Evolutionary conservation across 805 yeast species (phyloP), one percentile per base, ranked within the genome.

Genomic region (Geotrichum ghanense): DNA sequence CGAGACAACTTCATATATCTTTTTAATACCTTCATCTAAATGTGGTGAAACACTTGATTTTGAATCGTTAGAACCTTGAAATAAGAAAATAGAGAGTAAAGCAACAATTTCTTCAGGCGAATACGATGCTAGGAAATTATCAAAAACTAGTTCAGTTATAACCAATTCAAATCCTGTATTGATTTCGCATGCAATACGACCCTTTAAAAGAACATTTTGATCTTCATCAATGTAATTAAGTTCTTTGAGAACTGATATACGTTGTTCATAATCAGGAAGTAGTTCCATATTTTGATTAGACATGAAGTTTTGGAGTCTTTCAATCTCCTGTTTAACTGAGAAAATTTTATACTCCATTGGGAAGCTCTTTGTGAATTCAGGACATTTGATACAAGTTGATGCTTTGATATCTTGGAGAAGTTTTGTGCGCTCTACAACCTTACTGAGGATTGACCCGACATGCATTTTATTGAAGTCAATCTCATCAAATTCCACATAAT

Each of bases 61-160:
- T 16, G 72, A 78, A 31, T 75, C 78, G 24, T 77, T 74, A 31
- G 75, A 78, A 1, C 97, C 97, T 58, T 92, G 97, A 59, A 85
- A 92, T 1, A 92, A 95, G 66, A 92, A 92, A 31, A 84, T 86
- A 0, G 97, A 87, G 24, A 92, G 66, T 44, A 92, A 69, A 0
- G 97, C 97, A n/a, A 89, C 97, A 51, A 92, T 88, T 63, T 92
- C 98, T 59, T 89, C 97, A 0, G 97, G 89, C 53, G 89, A 94
- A 59, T 84, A 90, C 48, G 87, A 94, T 23, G 90, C 95, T 51
- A 92, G 68, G 68, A 90, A 88, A 64, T 92, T 92, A 58, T 90
- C 95, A 55, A 92, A 71, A 17, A 92, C 78, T 47, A 92, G 70
- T 63, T 92, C 98, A 0, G 98, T 90, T 9, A 92, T 62, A 2